A percentile compares a stretch with the other conserved stretches of the same genome.
Evolutionary conservation across 352 stramenopile species (phyloP).

Genomic region (Globisporangium takayamanum): DNA sequence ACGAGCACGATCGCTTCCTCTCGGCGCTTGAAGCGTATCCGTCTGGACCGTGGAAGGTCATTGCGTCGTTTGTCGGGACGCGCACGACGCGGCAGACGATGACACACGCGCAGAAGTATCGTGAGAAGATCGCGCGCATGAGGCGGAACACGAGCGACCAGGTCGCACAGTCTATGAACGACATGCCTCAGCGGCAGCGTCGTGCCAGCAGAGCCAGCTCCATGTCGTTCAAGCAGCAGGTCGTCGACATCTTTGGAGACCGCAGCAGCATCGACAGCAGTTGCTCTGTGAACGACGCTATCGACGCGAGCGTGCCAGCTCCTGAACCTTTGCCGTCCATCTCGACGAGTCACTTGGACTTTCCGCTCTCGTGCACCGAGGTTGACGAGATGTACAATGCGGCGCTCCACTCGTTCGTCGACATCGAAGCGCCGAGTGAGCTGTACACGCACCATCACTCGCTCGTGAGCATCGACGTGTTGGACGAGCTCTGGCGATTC

Average conservation of each 20-base stretch:
- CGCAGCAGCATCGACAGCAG: not conserved
- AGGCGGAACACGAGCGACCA: not conserved
- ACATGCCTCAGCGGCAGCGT: not conserved
- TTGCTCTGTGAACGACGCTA: no score
- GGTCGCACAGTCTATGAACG: no score
- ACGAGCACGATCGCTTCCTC: conserved; percentile 23
- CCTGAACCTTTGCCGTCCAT: no score
- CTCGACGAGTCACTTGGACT: not conserved
- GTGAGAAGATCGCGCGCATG: conserved; percentile 6
- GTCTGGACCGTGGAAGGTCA: conserved; percentile 20
- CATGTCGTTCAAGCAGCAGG: no score
- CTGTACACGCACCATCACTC: no score
- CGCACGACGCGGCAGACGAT: conserved; percentile 66
- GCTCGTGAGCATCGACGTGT: no score
- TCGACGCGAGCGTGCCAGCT: no score
- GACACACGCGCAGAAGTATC: conserved; percentile 10
- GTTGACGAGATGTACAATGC: conserved; percentile 3
- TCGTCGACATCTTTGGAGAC: not conserved
- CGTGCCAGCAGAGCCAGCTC: not conserved
- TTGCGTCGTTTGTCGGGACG: conserved; percentile 19
- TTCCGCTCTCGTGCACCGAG: not conserved
- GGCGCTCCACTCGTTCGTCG: not conserved
- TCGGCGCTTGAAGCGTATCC: conserved; percentile 19
- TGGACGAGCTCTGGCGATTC: not conserved
- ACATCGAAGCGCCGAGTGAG: not conserved